These are phyloP conservation scores for Amylocystis lapponica DNA, from an alignment of 768 basidiomycete species.

Conservation along the genomic window DNA sequence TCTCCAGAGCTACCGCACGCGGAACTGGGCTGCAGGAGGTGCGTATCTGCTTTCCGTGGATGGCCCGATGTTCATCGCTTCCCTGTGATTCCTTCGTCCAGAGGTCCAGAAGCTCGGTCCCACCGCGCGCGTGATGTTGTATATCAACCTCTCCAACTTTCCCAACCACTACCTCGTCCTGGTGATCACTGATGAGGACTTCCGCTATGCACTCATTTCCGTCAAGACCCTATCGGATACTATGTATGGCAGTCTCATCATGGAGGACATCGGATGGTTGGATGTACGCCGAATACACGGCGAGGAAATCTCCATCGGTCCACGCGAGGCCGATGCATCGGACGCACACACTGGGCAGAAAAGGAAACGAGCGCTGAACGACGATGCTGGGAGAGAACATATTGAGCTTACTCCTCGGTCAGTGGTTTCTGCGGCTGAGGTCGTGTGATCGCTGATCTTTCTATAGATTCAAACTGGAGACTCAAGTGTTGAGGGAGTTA, in stretches of 20 bases:
- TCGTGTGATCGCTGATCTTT: not conserved
- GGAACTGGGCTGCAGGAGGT: slow-evolving; percentile 69
- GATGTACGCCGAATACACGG: slow-evolving; percentile 59
- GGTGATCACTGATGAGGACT: slow-evolving; percentile 70
- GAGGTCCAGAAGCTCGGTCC: slow-evolving; percentile 71
- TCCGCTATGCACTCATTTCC: slow-evolving; percentile 78
- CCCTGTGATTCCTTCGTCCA: slow-evolving; percentile 21
- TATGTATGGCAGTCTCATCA: slow-evolving; percentile 53
- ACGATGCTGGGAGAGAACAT: slow-evolving; percentile 1
- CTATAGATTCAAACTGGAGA: slow-evolving; percentile 58
- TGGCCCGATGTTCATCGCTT: not conserved
- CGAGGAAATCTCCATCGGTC: slow-evolving; percentile 12
- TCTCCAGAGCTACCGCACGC: slow-evolving; percentile 61
- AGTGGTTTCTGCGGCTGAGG: not conserved
- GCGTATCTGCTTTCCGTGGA: slow-evolving; percentile 3
- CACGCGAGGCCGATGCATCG: not conserved
- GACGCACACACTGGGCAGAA: slow-evolving; percentile 20
- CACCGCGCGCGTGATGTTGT: slow-evolving; percentile 54
- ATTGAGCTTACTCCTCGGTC: slow-evolving; percentile 17
- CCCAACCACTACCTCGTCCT: slow-evolving; percentile 81
- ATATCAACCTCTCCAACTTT: slow-evolving; percentile 73
- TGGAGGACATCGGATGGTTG: slow-evolving; percentile 79
- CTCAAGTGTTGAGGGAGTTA: slow-evolving; percentile 66
- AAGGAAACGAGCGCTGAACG: slow-evolving; percentile 22
- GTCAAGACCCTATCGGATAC: slow-evolving; percentile 49